Evolutionary conservation across 1,139 yeast species (phyloP), one percentile per base, ranked within the genome.

Genomic region (Petasospora fabianii): DNA sequence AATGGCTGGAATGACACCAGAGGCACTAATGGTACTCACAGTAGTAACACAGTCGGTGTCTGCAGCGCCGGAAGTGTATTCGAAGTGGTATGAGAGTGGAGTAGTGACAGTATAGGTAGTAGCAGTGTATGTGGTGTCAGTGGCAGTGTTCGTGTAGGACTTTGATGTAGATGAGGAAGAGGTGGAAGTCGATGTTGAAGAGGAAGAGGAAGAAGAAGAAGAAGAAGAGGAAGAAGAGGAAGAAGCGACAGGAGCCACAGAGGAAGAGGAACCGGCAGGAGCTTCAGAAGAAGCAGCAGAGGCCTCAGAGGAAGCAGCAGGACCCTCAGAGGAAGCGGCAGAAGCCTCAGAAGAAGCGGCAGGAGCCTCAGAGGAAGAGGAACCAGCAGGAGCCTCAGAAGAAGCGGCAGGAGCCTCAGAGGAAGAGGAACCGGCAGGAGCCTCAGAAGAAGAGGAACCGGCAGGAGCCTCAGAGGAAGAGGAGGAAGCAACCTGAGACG

Each of bases 201-300:
- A 19, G 9, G 33, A 10, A 14, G 36, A 9, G n/a, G 38, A 18
- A 5, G 32, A 15, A 5, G 32, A 12, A 9, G 28, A 5, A 24
- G 30, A 8, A 16, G 41, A 17, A 24, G 50, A 38, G 5, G 15
- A 22, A 11, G 33, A 19, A 18, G 38, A 18, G 6, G 47, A 14
- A 13, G 49, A 19, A 11, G 46, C 14, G 9, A 30, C 19, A 12
- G 44, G 39, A 26, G 46, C 14, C 12, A 13, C 11, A 22, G 26
- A 9, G 40, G 34, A 2, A 44, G 24, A 12, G 49, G 19, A 6
- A n/a, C n/a, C n/a, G n/a, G n/a, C n/a, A n/a, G n/a, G n/a, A n/a
- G n/a, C n/a, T n/a, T n/a, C n/a, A n/a, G n/a, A n/a, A n/a, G n/a
- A n/a, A n/a, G n/a, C n/a, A n/a, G n/a, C n/a, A n/a, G n/a, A n/a